Evolutionary conservation across 2,329 filamentous ascomycete genomes (phyloP).

Genomic region (Claviceps sp.): DNA sequence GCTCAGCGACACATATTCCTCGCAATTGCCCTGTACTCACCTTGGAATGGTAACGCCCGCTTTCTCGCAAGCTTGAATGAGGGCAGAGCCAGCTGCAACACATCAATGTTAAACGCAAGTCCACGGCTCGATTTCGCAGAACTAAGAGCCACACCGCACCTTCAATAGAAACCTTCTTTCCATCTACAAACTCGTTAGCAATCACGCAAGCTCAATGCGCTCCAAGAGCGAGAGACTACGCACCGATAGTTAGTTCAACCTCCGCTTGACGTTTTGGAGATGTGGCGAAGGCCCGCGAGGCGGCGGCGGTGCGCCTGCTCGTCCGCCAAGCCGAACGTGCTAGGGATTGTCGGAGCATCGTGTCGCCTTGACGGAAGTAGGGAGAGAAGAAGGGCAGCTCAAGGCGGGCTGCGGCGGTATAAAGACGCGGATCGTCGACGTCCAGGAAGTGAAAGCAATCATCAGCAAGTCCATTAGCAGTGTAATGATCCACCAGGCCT

Average conservation of each 20-base stretch:
- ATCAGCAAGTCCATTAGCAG: constrained; percentile 14
- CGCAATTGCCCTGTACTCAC: constrained; percentile 24
- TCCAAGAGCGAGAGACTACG: constrained; percentile 14
- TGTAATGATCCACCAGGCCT: constrained; percentile 10
- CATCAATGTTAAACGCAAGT: constrained; percentile 24
- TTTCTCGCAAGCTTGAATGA: constrained; percentile 99
- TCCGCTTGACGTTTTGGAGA: constrained; percentile 70
- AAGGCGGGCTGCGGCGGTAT: constrained; percentile 20
- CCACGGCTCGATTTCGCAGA: constrained; percentile 5
- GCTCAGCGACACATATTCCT: not conserved
- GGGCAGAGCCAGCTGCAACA: constrained; percentile 69
- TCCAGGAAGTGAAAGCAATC: constrained; percentile 21
- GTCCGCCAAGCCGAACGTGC: constrained; percentile 56
- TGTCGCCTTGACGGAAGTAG: constrained; percentile 43
- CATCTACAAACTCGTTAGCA: constrained; percentile 48
- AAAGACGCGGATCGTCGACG: constrained; percentile 28
- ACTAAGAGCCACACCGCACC: constrained; percentile 39
- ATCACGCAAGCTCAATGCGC: constrained; percentile 16
- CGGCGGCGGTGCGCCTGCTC: constrained; percentile 42
- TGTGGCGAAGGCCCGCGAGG: constrained; percentile 69
- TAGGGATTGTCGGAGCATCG: constrained; percentile 56
- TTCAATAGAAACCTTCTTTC: constrained; percentile 96
- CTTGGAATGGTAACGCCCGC: constrained; percentile 80
- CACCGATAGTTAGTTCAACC: constrained; percentile 93
- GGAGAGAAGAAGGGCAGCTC: constrained; percentile 21